Conservation (phyloP, 2,329 filamentous ascomycete species). For the Ceratocystis lukuohia region DNA sequence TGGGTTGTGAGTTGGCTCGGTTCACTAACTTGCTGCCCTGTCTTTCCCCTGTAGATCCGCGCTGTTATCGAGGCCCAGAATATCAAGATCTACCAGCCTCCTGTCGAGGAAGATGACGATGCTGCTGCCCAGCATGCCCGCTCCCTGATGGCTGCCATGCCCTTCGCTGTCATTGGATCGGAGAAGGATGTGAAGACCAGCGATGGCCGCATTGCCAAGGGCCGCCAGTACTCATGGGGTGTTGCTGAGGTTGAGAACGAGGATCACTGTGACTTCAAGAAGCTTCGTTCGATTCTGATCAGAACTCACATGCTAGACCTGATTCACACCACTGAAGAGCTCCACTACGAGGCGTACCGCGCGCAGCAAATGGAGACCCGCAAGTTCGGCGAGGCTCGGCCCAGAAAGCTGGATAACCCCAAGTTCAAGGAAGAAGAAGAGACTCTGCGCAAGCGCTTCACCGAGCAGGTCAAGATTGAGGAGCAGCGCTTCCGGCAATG, state of each 20-base stretch:
- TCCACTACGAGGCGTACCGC: conserved; percentile 98
- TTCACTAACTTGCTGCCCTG: conserved; percentile 23
- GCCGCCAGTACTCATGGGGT: conserved; percentile 97
- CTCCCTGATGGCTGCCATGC: conserved; percentile 91
- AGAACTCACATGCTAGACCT: conserved; percentile 99
- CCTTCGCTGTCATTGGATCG: conserved; percentile 95
- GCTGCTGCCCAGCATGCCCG: conserved; percentile 88
- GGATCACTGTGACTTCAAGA: conserved; percentile 99
- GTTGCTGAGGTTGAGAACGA: conserved; percentile 99
- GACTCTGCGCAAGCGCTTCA: conserved; percentile 95
- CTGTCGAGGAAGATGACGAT: conserved; percentile 95
- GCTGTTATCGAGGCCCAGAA: conserved; percentile 94
- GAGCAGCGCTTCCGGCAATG: conserved; percentile 98
- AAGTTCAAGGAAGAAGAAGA: conserved; percentile 99
- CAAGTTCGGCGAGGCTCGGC: conserved; percentile 96
- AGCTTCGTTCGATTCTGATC: conserved; percentile 96
- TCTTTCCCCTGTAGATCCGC: conserved; percentile 50
- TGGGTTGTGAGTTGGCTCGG: background rate
- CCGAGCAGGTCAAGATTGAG: conserved; percentile 99
- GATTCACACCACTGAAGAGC: conserved; percentile 98
- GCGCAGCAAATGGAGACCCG: conserved; percentile 99
- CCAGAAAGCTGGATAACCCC: conserved; percentile 97
- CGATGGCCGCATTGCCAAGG: conserved; percentile 95
- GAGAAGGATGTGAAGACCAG: conserved; percentile 98
- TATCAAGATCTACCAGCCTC: conserved; percentile 99